These are phyloP conservation scores for Saccharata proteae DNA, from an alignment of 2,329 filamentous ascomycete genomes.

Conservation along the genomic window DNA sequence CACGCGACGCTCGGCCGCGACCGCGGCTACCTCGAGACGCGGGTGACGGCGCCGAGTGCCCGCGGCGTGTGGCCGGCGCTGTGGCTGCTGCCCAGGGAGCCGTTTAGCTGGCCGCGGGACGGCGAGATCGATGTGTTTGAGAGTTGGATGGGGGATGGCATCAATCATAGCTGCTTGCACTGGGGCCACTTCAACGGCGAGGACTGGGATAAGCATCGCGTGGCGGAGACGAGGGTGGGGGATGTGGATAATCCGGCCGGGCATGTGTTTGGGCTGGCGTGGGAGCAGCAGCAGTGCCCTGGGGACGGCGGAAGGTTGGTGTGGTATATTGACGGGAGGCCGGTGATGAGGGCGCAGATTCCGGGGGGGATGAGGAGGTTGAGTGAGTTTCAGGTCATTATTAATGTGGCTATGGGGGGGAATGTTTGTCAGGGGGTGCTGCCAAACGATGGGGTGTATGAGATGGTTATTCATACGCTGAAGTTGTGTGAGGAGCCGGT, in stretches of 20 bases:
- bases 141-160: conserved; percentile 46
- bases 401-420: conserved; percentile 52
- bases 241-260: conserved; percentile 32
- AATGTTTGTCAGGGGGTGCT: conserved; percentile 43
- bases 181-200: conserved; percentile 45
- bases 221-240: conserved; percentile 38
- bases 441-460: conserved; percentile 43
- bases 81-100: conserved; percentile 47
- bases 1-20: conserved; percentile 39
- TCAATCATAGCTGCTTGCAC: conserved; percentile 47
- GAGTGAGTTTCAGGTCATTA: conserved; percentile 43
- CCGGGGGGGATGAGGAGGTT: conserved; percentile 42
- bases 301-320: conserved; percentile 35
- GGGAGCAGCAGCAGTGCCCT: conserved; percentile 37
- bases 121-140: conserved; percentile 51
- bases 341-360: conserved; percentile 45
- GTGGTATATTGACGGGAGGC: conserved; percentile 47
- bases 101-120: conserved; percentile 47
- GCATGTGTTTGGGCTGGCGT: conserved; percentile 44
- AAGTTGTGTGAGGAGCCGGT: conserved; percentile 41
- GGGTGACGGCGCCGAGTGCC: conserved; percentile 41
- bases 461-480: conserved; percentile 43
- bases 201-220: conserved; percentile 46
- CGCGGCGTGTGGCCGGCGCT: conserved; percentile 50
- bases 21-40: conserved; percentile 41